Base-by-base conservation (phyloP, 345 rosid species). In the Salix koriyanagi region DNA sequence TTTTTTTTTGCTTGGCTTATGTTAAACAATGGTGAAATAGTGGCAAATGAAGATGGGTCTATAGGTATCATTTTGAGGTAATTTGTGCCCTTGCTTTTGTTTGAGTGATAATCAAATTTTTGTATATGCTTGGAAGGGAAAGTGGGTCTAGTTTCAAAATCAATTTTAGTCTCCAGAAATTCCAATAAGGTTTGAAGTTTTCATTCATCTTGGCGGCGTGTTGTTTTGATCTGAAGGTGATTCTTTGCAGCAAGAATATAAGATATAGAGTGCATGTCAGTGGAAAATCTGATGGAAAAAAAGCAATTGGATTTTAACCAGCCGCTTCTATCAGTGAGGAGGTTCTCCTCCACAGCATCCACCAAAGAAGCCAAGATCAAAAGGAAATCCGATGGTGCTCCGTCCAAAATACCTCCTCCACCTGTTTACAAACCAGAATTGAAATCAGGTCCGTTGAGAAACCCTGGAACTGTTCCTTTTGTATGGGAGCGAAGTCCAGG, bases 401-500 rank as follows among this genome's bases (percentile, higher is more conserved):
- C 67, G 26, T 81, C 82, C 79, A 84, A 77, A 71, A 30, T 82
- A 52, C 86, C 92, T 60, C 85, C 87, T 72, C 91, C 86, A 39
- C 96, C 96, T 4, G 66, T 70, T 36, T 93, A 90, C 87, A 90
- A 83, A 72, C 89, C 97, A 62, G 99, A 93, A 73, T 70, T 92
- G 71, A 95, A 89, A 74, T 93, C 97, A n/a, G 97, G 96, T 71
- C 99, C 99, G 2, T 73, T 95, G 2, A 85, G 96, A 67, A 86
- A 86, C 67, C 92, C 99, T 2, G 99, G 97, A 79, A 88, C 90
- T 4, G 97, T 95, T 73, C 99, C 97, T 60, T 95, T 95, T 73
- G 77, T 89, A 58, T 95, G 99, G 99, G 99, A 95, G 77, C 87
- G 84, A 73, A 75, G 80, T 50, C 99, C 99, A 0, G 99, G 99